A percentile compares a stretch with the other conserved stretches of the same genome.
These are phyloP conservation scores for Scheffersomyces stipitis DNA, from an alignment of 805 yeast genomes.

Conservation along the genomic window DNA sequence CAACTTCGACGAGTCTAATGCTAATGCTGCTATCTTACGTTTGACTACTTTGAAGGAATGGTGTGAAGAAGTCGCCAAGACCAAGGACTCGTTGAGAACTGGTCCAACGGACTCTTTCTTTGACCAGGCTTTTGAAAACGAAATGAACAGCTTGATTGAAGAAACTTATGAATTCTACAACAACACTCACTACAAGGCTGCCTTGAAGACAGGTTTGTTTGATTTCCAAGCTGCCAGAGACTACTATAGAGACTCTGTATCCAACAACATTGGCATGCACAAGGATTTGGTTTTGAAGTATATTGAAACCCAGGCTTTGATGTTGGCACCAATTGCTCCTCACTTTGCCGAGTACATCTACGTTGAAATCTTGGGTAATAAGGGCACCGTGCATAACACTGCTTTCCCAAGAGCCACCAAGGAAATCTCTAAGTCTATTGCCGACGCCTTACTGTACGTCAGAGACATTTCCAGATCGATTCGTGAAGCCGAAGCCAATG, in stretches of 20 bases:
- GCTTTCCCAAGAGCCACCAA: constrained; percentile 75
- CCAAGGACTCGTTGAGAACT: constrained; percentile 46
- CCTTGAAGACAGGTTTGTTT: constrained; percentile 86
- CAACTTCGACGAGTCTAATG: constrained; percentile 93
- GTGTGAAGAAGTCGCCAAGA: constrained; percentile 75
- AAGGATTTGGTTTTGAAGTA: constrained; percentile 76
- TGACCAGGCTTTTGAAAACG: constrained; percentile 89
- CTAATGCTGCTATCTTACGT: constrained; percentile 96
- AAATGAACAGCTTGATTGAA: constrained; percentile 80
- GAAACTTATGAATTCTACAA: constrained; percentile 70
- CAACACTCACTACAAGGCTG: constrained; percentile 78
- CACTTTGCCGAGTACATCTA: constrained; percentile 91
- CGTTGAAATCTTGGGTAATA: constrained; percentile 73
- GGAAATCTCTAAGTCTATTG: constrained; percentile 59
- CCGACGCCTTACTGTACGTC: constrained; percentile 76
- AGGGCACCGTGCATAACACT: constrained; percentile 68
- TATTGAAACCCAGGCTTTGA: constrained; percentile 81
- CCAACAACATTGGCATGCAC: constrained; percentile 66
- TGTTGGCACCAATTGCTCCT: constrained; percentile 91
- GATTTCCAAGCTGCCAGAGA: constrained; percentile 96
- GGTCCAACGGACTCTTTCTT: constrained; percentile 62
- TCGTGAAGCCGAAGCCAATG: constrained; percentile 90
- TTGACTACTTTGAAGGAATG: constrained; percentile 90
- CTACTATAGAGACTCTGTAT: constrained; percentile 83
- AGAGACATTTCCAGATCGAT: constrained; percentile 77